phyloP scores from a whole-genome alignment of 2,329 filamentous ascomycete genomes.

The Orbilia quercus region DNA sequence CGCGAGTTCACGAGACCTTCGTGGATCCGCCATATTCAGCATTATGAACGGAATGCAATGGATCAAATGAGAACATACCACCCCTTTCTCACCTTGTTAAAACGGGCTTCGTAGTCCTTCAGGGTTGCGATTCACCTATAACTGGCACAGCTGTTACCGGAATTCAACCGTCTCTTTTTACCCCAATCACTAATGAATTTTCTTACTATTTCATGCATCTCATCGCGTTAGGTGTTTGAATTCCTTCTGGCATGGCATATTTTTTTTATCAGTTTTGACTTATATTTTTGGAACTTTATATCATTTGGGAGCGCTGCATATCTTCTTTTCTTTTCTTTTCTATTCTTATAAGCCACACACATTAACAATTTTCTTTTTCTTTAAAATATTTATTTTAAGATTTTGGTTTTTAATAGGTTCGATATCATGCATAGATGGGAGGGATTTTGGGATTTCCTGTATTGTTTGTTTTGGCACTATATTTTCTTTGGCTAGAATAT shows the following conservation, averaged over 20 bases:
- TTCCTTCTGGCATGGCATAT: slow-evolving; percentile 46
- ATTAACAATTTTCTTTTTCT: slow-evolving; percentile 29
- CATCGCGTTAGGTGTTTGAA: slow-evolving; percentile 53
- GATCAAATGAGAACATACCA: slow-evolving; percentile 58
- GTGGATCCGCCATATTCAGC: slow-evolving; percentile 58
- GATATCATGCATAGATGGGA: slow-evolving; percentile 55
- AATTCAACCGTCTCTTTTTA: slow-evolving; percentile 13
- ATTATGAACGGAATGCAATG: slow-evolving; percentile 59
- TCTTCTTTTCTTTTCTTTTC: slow-evolving; percentile 27
- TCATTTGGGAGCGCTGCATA: slow-evolving; percentile 56
- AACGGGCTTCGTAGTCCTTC: slow-evolving; percentile 18
- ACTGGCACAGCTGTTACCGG: slow-evolving; percentile 22
- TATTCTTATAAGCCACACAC: too few species aligned
- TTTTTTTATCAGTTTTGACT: slow-evolving; percentile 1
- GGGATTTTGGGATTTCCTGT: slow-evolving; percentile 43
- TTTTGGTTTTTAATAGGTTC: slow-evolving; percentile 35
- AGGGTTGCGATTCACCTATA: slow-evolving; percentile 2
- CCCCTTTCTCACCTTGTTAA: not conserved
- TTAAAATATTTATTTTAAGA: slow-evolving; percentile 24
- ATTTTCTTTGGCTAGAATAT: slow-evolving; percentile 55
- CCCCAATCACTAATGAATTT: slow-evolving; percentile 35
- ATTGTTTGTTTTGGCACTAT: slow-evolving; percentile 17
- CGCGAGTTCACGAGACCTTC: slow-evolving; percentile 59
- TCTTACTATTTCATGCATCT: slow-evolving; percentile 52
- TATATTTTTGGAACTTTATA: slow-evolving; percentile 43